Conservation (phyloP, 2,329 filamentous ascomycete species). For the Triangularia setosa region DNA sequence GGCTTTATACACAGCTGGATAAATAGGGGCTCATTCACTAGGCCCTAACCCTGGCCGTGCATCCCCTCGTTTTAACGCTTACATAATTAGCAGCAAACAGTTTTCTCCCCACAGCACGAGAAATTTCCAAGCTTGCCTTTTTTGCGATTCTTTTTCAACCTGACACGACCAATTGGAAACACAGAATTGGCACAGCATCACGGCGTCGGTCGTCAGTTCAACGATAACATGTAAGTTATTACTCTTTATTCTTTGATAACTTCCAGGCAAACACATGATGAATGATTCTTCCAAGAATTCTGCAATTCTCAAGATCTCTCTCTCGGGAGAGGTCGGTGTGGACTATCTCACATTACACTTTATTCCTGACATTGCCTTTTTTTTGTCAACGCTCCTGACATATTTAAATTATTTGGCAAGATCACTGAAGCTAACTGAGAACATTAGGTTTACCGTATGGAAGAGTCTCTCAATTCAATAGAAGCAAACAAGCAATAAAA, state of each 20-base stretch:
- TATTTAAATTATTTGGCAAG: too few species aligned
- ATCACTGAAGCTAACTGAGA: background rate
- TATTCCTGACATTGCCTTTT: background rate
- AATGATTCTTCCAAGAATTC: slow-evolving; percentile 39
- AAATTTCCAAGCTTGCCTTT: background rate
- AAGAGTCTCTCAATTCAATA: background rate
- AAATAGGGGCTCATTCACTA: background rate
- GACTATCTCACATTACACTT: slow-evolving; percentile 22
- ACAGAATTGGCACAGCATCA: background rate
- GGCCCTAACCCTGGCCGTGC: slow-evolving; percentile 1
- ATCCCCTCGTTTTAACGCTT: background rate
- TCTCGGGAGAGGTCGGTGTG: slow-evolving; percentile 18
- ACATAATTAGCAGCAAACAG: background rate
- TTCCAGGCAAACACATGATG: slow-evolving; percentile 26
- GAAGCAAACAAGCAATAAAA: background rate
- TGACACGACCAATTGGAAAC: background rate
- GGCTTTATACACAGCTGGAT: background rate
- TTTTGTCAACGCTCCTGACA: background rate
- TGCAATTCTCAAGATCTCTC: slow-evolving; percentile 43
- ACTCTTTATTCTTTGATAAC: background rate
- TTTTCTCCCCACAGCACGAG: background rate
- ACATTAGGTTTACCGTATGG: background rate
- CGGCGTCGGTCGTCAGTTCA: background rate
- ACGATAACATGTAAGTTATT: slow-evolving; percentile 9
- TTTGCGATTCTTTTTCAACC: background rate